phyloP scores from a whole-genome alignment of 108 stramenopile genomes.

The Mediolabrus comicus region DNA sequence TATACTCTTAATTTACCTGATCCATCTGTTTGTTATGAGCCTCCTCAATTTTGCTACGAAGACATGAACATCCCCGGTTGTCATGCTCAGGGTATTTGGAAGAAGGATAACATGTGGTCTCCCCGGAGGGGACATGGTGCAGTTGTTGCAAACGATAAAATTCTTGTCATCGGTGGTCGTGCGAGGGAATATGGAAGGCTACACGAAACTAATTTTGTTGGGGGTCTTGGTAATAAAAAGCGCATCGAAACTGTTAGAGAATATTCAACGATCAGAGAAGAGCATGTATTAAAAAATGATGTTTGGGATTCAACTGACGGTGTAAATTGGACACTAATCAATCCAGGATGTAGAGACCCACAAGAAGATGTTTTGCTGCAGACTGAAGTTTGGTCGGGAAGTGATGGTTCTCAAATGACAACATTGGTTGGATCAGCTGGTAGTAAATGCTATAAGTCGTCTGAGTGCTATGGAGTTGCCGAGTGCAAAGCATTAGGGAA shows the following conservation, averaged over 20 bases:
- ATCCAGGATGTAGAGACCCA: constrained; percentile 63
- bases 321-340: constrained; percentile 63
- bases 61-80: constrained; percentile 32
- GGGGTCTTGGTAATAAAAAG: constrained; percentile 49
- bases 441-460: constrained; percentile 34
- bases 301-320: constrained; percentile 75
- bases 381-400: constrained; percentile 48
- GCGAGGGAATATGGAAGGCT: constrained; percentile 65
- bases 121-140: constrained; percentile 64
- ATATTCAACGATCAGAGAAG: constrained; percentile 51
- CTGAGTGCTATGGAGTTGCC: constrained; percentile 57
- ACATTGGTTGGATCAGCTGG: constrained; percentile 31
- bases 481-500: constrained; percentile 44
- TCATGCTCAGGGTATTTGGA: constrained; percentile 39
- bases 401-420: constrained; percentile 16
- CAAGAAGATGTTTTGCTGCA: constrained; percentile 50
- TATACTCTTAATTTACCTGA: constrained; percentile 6
- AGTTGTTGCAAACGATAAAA: constrained; percentile 44
- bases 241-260: constrained; percentile 42
- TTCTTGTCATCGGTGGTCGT: constrained; percentile 74
- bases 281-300: constrained; percentile 65
- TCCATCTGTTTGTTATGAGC: constrained; percentile 32
- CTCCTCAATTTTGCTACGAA: constrained; percentile 28
- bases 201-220: constrained; percentile 45
- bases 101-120: constrained; percentile 78